A percentile compares a stretch with the other conserved stretches of the same genome.
phyloP scores from a whole-genome alignment of 1,284 basidiomycete species.

The Sutorius eximius region DNA sequence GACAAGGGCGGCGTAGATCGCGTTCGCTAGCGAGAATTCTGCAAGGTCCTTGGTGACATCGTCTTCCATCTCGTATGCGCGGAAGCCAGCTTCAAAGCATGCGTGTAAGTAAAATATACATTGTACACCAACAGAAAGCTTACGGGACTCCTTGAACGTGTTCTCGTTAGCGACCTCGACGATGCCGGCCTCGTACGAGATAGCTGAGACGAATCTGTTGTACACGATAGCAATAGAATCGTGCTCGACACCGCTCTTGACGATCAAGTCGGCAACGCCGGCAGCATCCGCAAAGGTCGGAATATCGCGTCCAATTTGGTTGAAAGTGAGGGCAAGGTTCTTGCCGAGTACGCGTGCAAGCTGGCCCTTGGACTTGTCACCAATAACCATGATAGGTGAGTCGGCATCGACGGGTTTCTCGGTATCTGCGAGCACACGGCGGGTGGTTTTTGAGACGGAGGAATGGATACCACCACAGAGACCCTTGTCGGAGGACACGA shows the following conservation, averaged over 20 bases:
- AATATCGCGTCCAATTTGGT: conserved; percentile 96
- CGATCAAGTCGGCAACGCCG: conserved; percentile 90
- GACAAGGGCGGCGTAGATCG: conserved; percentile 91
- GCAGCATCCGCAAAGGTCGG: conserved; percentile 97
- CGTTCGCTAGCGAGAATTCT: conserved; percentile 96
- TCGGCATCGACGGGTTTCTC: conserved; percentile 58
- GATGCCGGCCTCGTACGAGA: conserved; percentile 85
- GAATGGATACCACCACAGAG: conserved; percentile 99
- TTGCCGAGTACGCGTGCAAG: conserved; percentile 67
- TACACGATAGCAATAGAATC: conserved; percentile 90
- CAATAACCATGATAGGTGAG: conserved; percentile 82
- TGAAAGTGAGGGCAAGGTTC: conserved; percentile 88
- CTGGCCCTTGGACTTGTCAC: conserved; percentile 98
- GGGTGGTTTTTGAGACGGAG: conserved; percentile 88
- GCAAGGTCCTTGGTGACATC: conserved; percentile 92
- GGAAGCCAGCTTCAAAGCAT: conserved; percentile 68
- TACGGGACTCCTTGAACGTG: conserved; percentile 75
- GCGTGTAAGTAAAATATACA: not conserved
- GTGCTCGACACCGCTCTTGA: conserved; percentile 83
- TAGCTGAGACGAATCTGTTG: conserved; percentile 94
- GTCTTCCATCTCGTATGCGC: conserved; percentile 94
- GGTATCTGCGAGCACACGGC: conserved; percentile 58
- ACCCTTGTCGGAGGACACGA: conserved; percentile 97
- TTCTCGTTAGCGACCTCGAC: conserved; percentile 83
- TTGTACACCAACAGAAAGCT: conserved; percentile 24